These are phyloP conservation scores for Fusarium tupiense DNA, from an alignment of 2,329 filamentous ascomycete species.

Conservation along the genomic window DNA sequence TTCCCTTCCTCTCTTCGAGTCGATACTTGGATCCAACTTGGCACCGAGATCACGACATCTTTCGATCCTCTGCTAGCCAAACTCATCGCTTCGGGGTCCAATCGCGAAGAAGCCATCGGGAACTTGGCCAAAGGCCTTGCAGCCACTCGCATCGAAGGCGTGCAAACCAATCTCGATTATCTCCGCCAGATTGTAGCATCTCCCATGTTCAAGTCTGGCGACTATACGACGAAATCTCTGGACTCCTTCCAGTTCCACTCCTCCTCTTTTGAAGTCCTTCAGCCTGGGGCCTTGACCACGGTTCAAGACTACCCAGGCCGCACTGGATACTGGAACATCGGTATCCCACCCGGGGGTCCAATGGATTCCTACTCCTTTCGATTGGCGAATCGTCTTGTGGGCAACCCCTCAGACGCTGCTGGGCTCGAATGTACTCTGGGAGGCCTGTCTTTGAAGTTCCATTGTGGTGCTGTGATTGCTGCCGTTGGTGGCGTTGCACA, in stretches of 20 bases:
- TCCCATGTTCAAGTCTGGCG: conserved; percentile 40
- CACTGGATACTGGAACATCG: conserved; percentile 50
- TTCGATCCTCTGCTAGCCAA: conserved; percentile 84
- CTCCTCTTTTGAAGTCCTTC: conserved; percentile 49
- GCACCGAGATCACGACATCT: conserved; percentile 76
- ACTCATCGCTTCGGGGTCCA: conserved; percentile 71
- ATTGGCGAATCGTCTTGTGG: conserved; percentile 49
- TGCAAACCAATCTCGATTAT: conserved; percentile 51
- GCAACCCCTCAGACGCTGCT: conserved; percentile 43
- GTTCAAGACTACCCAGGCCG: conserved; percentile 55
- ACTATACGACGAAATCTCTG: conserved; percentile 49
- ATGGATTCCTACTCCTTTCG: conserved; percentile 52
- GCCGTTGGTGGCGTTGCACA: conserved; percentile 45
- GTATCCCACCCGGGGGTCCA: conserved; percentile 54
- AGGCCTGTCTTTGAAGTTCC: conserved; percentile 49
- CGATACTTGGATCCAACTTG: conserved; percentile 73
- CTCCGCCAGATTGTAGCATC: conserved; percentile 44
- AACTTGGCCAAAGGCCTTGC: conserved; percentile 71
- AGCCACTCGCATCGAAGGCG: conserved; percentile 49
- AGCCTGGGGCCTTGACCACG: conserved; percentile 49
- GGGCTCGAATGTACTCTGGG: conserved; percentile 49
- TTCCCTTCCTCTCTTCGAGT: conserved; percentile 66
- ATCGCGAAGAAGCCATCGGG: conserved; percentile 68
- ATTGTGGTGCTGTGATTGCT: conserved; percentile 46
- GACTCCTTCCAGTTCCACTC: conserved; percentile 44